Conservation (phyloP, 202 grass and related monocot species). For the Hordeum pubiflorum region DNA sequence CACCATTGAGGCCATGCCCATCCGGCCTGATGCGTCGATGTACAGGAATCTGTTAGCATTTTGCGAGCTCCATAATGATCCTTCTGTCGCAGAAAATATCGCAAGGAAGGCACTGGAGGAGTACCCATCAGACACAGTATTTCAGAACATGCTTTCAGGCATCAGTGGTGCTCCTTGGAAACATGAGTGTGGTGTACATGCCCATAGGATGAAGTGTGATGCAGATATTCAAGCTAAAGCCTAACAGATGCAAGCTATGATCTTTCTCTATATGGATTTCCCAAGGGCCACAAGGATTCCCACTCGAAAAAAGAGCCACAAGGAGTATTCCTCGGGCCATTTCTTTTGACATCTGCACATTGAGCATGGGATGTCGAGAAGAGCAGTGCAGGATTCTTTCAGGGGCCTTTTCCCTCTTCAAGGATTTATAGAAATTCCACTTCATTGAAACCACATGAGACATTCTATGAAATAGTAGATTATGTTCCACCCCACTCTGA, state of each 20-base stretch:
- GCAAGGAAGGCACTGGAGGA: constrained; percentile 52
- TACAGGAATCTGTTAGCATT: constrained; percentile 55
- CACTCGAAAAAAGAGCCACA: background rate
- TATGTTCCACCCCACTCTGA: background rate
- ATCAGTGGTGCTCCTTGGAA: constrained; percentile 35
- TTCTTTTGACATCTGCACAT: constrained; percentile 7
- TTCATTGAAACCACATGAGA: background rate
- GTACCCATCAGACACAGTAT: constrained; percentile 29
- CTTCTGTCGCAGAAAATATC: constrained; percentile 34
- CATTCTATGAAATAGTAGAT: background rate
- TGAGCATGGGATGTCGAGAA: background rate
- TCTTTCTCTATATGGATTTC: constrained; percentile 9
- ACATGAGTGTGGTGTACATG: constrained; percentile 24
- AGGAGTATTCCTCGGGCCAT: background rate
- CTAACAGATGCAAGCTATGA: background rate
- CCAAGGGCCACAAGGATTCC: too few species aligned
- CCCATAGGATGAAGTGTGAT: constrained; percentile 28
- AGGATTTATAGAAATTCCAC: background rate
- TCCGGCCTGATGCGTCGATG: constrained; percentile 39
- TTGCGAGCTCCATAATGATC: constrained; percentile 49
- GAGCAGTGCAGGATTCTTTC: background rate
- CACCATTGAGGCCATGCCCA: constrained; percentile 39
- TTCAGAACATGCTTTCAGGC: constrained; percentile 29
- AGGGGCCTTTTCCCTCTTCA: background rate
- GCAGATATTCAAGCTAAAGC: constrained; percentile 6